Conservation (phyloP, 768 basidiomycete species). For the Pleurotus sapidus region DNA sequence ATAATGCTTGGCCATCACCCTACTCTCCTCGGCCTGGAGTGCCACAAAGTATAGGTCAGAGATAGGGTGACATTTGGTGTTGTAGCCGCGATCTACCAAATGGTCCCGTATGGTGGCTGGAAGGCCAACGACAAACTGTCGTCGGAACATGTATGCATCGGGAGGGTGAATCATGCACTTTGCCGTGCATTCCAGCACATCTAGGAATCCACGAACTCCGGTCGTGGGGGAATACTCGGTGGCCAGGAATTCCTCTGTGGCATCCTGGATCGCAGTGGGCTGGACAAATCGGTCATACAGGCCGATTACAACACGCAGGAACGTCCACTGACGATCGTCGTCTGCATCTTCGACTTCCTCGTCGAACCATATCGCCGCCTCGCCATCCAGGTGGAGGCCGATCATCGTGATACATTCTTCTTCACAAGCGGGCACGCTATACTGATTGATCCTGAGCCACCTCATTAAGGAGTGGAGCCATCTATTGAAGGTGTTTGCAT, state of each 20-base stretch:
- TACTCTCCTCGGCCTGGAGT: too few species aligned
- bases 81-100: too few species aligned
- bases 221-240: background rate
- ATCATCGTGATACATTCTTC: background rate
- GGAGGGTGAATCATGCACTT: background rate
- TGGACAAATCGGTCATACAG: background rate
- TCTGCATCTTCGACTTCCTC: background rate
- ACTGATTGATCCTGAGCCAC: background rate
- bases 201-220: background rate
- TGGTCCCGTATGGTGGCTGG: too few species aligned
- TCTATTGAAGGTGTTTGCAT: too few species aligned
- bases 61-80: too few species aligned
- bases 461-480: background rate
- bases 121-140: background rate
- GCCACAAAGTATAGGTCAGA: too few species aligned
- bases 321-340: background rate
- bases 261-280: background rate
- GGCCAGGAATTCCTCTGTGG: background rate
- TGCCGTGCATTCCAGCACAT: background rate
- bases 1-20: too few species aligned
- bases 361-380: background rate
- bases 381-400: background rate
- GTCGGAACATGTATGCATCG: background rate
- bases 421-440: background rate
- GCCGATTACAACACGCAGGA: constrained; percentile 19